Conservation (phyloP, 305 asterid species). For the Rubia peregrina region DNA sequence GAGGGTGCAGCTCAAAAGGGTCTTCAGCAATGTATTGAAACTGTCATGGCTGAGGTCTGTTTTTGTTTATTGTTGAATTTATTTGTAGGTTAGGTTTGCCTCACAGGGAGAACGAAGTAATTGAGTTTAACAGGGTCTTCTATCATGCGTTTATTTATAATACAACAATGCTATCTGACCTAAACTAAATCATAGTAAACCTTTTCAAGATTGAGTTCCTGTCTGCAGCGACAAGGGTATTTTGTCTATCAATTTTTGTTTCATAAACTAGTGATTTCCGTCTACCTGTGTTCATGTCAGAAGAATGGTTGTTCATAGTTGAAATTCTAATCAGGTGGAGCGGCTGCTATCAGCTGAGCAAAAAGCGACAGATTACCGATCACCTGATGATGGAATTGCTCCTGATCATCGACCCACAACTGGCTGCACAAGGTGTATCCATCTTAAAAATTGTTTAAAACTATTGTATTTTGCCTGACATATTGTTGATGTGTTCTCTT, state of each 20-base stretch:
- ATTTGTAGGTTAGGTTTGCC: not conserved
- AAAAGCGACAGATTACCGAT: conserved; percentile 74
- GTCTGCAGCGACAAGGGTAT: not conserved
- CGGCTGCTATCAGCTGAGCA: conserved; percentile 89
- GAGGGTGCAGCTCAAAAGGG: conserved; percentile 97
- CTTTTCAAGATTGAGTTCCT: conserved; percentile 1
- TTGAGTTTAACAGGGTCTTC: not conserved
- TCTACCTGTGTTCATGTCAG: not conserved
- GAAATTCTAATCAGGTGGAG: conserved; percentile 59
- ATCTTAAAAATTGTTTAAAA: not conserved
- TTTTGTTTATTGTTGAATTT: conserved; percentile 3
- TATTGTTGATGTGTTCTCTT: not conserved
- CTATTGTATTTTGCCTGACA: not conserved
- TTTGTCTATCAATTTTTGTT: not conserved
- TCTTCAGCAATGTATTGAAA: conserved; percentile 93
- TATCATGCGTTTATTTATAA: not conserved
- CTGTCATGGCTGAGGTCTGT: conserved; percentile 95
- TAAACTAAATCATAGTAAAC: not conserved
- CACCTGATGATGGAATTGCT: conserved; percentile 87
- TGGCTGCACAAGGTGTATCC: conserved; percentile 75
- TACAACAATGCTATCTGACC: not conserved
- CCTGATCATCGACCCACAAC: conserved; percentile 94
- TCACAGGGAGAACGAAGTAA: not conserved
- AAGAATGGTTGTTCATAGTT: conserved; percentile 10
- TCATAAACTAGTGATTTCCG: not conserved